Conservation (phyloP, 495 filamentous ascomycete species). For the Penicillium bovifimosum region DNA sequence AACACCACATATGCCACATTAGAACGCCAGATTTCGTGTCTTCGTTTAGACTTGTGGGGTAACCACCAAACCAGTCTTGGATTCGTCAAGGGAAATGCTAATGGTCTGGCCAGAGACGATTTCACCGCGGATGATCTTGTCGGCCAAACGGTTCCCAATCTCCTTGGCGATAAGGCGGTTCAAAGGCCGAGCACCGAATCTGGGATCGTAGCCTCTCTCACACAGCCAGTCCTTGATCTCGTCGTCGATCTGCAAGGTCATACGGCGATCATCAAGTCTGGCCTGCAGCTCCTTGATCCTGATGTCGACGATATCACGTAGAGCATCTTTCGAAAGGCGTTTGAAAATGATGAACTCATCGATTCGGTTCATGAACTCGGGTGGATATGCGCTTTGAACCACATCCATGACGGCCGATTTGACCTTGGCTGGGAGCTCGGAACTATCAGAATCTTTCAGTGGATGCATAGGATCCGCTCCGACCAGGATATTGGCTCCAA, state of each 20-base stretch:
- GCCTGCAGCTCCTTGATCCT: conserved; percentile 77
- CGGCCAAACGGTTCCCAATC: conserved; percentile 82
- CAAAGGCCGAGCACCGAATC: conserved; percentile 87
- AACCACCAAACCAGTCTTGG: conserved; percentile 34
- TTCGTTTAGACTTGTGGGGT: conserved; percentile 14
- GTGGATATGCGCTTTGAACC: conserved; percentile 71
- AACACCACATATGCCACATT: conserved; percentile 4
- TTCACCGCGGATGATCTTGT: conserved; percentile 84
- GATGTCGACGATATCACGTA: conserved; percentile 92
- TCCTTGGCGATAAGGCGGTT: conserved; percentile 86
- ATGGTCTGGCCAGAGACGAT: conserved; percentile 69
- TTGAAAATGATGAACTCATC: conserved; percentile 97
- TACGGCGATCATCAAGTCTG: conserved; percentile 80
- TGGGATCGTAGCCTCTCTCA: conserved; percentile 81
- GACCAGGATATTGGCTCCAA: conserved; percentile 54
- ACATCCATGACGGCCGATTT: conserved; percentile 83
- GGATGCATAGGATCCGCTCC: conserved; percentile 38
- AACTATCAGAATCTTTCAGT: conserved; percentile 48
- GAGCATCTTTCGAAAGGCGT: conserved; percentile 67
- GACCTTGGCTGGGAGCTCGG: conserved; percentile 62
- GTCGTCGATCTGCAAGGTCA: conserved; percentile 63
- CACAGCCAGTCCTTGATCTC: conserved; percentile 80
- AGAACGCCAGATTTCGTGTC: conserved; percentile 5
- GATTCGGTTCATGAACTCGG: conserved; percentile 93
- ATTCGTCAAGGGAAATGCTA: conserved; percentile 54